Evolutionary conservation across 495 filamentous ascomycete species (phyloP), one percentile per base, ranked within the genome.

Genomic region (Penicillium coprophilum): DNA sequence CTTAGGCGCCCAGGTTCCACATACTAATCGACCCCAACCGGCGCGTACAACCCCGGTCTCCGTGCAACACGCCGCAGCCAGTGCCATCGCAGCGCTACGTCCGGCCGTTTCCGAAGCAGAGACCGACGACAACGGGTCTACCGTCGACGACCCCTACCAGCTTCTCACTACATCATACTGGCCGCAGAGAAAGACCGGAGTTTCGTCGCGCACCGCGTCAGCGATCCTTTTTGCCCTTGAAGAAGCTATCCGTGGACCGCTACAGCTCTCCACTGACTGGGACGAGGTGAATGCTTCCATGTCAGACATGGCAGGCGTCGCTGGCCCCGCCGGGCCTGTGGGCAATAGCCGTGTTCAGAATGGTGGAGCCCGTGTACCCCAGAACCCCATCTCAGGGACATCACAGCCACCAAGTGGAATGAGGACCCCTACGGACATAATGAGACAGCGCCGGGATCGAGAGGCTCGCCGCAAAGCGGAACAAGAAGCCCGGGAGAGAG

Each of bases 231-330:
- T 86, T 80, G 84, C 91, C 6, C 84, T 97, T 45, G 93, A 98
- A 77, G 90, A 93, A 74, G 94, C 89, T 44, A 80, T 97, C 47
- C 87, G 92, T 47, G 83, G 85, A 38, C 93, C 94, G 2, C 81
- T 91, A 55, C 80, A 84, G 11, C 94, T 98, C 73, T 92, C 92
- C 4, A 81, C 90, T 15, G 92, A 96, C 68, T 79, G 83, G 41
- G 82, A 87, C 51, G 94, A 98, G 79, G 86, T 93, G 80, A 91
- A 92, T 87, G 92, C 93, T 64, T 83, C 86, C 60, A 97, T 98
- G 94, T 87, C 94, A 62, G 89, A 96, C 72, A 77, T 96, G 64
- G 77, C 82, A 67, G 80, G 80, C 64, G 82, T 82, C 56, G 72
- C 75, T 67, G 71, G 71, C 63, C 61, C 69, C 48, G 51, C 69